Evolutionary conservation across 2,329 filamentous ascomycete genomes (phyloP), one percentile per base, ranked within the genome.

Genomic region (Grosmannia huntii): DNA sequence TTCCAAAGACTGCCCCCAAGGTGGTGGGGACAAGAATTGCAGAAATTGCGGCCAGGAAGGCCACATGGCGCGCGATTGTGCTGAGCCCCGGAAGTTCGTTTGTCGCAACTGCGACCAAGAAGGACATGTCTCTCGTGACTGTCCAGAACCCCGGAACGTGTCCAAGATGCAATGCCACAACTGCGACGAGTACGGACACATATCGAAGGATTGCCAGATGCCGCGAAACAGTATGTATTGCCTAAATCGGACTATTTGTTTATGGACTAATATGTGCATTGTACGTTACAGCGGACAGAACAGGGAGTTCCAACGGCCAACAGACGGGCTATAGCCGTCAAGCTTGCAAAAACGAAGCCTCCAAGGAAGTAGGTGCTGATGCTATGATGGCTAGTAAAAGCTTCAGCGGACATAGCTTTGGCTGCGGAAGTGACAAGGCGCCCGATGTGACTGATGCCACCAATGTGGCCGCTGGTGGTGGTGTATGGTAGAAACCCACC

Each of bases 1-100:
- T 64, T 75, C 78, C 38, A 75, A 75, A 48, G 83, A 87, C 65
- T 87, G 84, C 66, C 83, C 85, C 31, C 73, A 83, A 67, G 83
- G 77, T 59, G 79, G 80, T 60, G 73, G 77, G 67, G 74, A 75
- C 62, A 67, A 76, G 67, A 74, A 68, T 31, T 83, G 81, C 67
- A 75, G 76, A 65, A 87, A 87, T 70, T 87, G 85, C 63, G 83
- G 82, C 23, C 69, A 79, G 48, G 79, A 83, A 56, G 84, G 83
- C 5, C 84, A 87, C 61, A 72, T 75, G 50, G 69, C 82, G 58
- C 77, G 76, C 44, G 85, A 89, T 53, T 89, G 82, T 66, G 76
- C 82, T 0, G 72, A 75, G 67, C 71, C 72, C 49, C 71, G 66
- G 62, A 72, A 73, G 65, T 68, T 69, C 65, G 64, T 63, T n/a